phyloP scores from a whole-genome alignment of 192 early-diverging fungal species.

The Backusella tarrabulga region DNA sequence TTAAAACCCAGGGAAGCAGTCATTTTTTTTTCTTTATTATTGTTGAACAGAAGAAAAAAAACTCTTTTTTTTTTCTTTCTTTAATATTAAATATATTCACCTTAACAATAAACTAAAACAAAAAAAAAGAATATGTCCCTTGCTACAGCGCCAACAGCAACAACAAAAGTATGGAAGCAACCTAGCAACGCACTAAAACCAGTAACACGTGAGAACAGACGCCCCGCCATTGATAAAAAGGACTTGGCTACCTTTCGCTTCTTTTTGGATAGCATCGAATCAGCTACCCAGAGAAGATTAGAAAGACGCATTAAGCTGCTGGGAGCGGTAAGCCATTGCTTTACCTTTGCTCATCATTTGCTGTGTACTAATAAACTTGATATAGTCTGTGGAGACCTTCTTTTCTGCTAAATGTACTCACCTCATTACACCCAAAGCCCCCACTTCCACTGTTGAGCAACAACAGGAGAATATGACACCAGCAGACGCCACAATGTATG shows the following conservation, averaged over 20 bases:
- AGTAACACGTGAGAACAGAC: neutral
- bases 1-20: neutral
- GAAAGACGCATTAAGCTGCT: slow-evolving; percentile 13
- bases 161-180: slow-evolving; percentile 1
- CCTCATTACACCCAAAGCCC: slow-evolving; percentile 17
- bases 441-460: neutral
- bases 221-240: slow-evolving; percentile 3
- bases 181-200: neutral
- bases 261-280: slow-evolving; percentile 22
- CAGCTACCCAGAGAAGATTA: neutral
- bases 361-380: neutral
- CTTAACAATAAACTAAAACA: neutral
- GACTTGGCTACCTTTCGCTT: slow-evolving; percentile 16
- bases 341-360: neutral
- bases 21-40: neutral
- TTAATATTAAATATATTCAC: neutral
- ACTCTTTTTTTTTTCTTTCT: neutral
- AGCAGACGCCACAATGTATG: neutral
- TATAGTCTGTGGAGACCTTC: slow-evolving; percentile 19
- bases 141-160: neutral
- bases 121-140: neutral
- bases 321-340: slow-evolving; percentile 13
- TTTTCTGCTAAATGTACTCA: slow-evolving; percentile 33
- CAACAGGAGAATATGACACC: neutral
- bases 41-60: neutral